A percentile compares a stretch with the other conserved stretches of the same genome.
Evolutionary conservation across 2,329 filamentous ascomycete species (phyloP).

Genomic region (Aspergillus persii): DNA sequence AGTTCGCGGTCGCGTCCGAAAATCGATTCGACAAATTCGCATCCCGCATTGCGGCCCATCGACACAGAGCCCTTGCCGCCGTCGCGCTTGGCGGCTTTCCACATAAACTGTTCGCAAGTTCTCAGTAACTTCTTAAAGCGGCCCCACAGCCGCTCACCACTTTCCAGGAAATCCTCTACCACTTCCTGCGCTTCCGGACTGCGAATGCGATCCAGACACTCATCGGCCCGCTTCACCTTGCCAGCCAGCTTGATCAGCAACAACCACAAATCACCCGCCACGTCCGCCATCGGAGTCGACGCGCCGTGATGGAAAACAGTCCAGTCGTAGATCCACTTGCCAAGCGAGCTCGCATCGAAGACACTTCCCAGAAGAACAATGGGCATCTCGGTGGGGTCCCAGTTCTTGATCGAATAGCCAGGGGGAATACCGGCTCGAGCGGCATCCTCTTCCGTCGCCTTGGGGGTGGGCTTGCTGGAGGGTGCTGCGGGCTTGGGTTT

Average conservation of each 20-base stretch:
- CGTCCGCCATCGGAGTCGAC: conserved; percentile 78
- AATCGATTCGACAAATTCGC: conserved; percentile 93
- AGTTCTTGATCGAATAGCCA: conserved; percentile 96
- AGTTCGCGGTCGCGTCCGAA: conserved; percentile 90
- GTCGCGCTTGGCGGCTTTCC: conserved; percentile 77
- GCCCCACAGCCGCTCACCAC: conserved; percentile 80
- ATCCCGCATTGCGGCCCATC: conserved; percentile 88
- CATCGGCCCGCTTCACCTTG: conserved; percentile 88
- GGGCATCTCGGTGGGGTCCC: conserved; percentile 91
- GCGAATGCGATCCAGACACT: conserved; percentile 70
- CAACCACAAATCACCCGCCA: conserved; percentile 93
- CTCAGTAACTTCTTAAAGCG: conserved; percentile 85
- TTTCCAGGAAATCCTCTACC: conserved; percentile 85
- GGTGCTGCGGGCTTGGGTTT: conserved; percentile 40
- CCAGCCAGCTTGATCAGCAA: conserved; percentile 89
- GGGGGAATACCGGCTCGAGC: conserved; percentile 68
- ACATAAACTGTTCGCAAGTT: conserved; percentile 91
- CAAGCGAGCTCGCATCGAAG: conserved; percentile 94
- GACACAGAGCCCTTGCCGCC: conserved; percentile 62
- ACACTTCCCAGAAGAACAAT: conserved; percentile 93
- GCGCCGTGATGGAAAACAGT: conserved; percentile 87
- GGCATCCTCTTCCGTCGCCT: conserved; percentile 66
- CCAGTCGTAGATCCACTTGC: conserved; percentile 99
- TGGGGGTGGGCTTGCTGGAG: conserved; percentile 39
- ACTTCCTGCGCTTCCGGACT: conserved; percentile 71